phyloP scores from a whole-genome alignment of 108 stramenopile genomes.

The Cyclotella choctawhatcheeana region DNA sequence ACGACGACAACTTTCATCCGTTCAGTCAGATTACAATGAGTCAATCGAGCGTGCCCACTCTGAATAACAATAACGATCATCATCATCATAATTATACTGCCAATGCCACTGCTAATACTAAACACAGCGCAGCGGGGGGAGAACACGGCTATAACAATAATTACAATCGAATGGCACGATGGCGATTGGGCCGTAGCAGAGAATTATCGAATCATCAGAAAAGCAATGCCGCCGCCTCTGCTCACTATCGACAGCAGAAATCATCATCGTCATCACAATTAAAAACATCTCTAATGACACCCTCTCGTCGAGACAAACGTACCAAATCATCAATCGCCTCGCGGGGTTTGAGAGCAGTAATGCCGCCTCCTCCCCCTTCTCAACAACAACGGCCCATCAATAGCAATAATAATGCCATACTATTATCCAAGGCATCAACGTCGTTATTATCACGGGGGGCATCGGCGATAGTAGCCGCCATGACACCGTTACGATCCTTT shows the following conservation, averaged over 20 bases:
- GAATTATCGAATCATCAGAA: background rate
- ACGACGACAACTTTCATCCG: background rate
- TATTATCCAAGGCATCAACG: background rate
- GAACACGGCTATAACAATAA: background rate
- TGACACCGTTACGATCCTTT: background rate
- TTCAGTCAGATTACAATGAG: slow-evolving; percentile 26
- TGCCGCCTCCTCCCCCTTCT: background rate
- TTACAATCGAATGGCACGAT: background rate
- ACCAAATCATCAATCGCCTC: background rate
- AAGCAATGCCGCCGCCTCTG: background rate
- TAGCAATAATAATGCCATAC: background rate
- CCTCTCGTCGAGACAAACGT: background rate
- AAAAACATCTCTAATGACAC: background rate
- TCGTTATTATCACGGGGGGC: background rate
- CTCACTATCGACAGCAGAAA: no score
- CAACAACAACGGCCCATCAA: background rate
- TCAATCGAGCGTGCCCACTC: background rate
- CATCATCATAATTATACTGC: background rate
- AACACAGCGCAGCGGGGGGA: background rate
- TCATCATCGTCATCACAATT: background rate
- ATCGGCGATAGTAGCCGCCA: background rate
- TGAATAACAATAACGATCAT: background rate
- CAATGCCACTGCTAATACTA: background rate
- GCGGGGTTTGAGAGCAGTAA: background rate
- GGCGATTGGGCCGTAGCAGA: background rate